Evolutionary conservation across 2,329 filamentous ascomycete genomes (phyloP).

Genomic region (Pseudocercospora macadamiae): DNA sequence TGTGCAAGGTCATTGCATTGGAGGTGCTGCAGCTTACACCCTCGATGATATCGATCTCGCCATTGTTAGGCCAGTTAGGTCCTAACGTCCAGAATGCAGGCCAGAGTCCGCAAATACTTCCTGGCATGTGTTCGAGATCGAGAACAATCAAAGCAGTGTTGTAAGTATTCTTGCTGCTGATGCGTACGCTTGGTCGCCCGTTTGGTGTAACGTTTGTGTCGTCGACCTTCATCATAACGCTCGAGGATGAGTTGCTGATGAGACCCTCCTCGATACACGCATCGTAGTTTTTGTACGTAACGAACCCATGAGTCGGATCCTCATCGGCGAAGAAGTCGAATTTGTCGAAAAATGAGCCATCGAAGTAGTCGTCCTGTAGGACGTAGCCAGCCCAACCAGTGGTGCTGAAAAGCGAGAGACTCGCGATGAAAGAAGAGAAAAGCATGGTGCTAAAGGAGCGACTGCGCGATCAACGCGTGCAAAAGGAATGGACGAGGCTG

Average conservation of each 20-base stretch:
- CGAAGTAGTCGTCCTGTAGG: slow-evolving; percentile 53
- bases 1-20: slow-evolving; percentile 43
- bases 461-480: slow-evolving; percentile 9
- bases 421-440: slow-evolving; percentile 12
- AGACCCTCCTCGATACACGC: slow-evolving; percentile 50
- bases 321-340: slow-evolving; percentile 55
- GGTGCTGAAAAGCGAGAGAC: slow-evolving; percentile 29
- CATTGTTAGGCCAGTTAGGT: slow-evolving; percentile 50
- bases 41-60: slow-evolving; percentile 47
- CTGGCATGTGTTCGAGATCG: slow-evolving; percentile 74
- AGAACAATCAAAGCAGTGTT: slow-evolving; percentile 70
- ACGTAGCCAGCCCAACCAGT: slow-evolving; percentile 36
- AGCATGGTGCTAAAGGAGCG: slow-evolving; percentile 5
- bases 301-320: slow-evolving; percentile 77
- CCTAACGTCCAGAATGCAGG: slow-evolving; percentile 69
- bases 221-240: slow-evolving; percentile 41
- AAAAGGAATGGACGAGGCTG: background rate
- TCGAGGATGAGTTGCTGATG: slow-evolving; percentile 28
- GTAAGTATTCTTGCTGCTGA: slow-evolving; percentile 68
- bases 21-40: slow-evolving; percentile 41
- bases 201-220: slow-evolving; percentile 45
- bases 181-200: slow-evolving; percentile 71
- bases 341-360: slow-evolving; percentile 53
- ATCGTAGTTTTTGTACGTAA: slow-evolving; percentile 65
- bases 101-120: slow-evolving; percentile 69